Evolutionary conservation across 208 protist genomes (phyloP).

Genomic region (Leishmania amazonensis): DNA sequence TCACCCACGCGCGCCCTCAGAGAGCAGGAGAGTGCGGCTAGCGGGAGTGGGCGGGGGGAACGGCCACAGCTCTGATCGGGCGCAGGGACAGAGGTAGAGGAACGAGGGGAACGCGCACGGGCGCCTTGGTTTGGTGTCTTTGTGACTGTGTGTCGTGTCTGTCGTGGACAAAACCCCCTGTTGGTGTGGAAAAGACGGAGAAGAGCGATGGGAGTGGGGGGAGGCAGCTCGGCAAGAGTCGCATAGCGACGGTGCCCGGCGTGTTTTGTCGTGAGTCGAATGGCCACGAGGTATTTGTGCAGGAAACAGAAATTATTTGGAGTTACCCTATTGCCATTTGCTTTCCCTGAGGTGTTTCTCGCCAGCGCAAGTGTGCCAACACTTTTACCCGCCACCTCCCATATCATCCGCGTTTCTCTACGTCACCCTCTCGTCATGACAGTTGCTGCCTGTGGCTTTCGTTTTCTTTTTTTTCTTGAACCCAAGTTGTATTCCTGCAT

Average conservation of each 20-base stretch:
- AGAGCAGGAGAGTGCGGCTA: not conserved
- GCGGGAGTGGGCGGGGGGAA: not conserved
- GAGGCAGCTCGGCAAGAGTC: not conserved
- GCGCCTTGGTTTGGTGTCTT: not conserved
- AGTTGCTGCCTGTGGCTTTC: too few relatives aligned
- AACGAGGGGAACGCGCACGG: not conserved
- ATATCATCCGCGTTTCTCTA: not conserved
- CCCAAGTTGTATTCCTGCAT: not conserved
- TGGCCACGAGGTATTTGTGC: not conserved
- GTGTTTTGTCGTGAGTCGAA: not conserved
- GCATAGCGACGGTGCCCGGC: not conserved
- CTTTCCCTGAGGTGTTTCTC: not conserved
- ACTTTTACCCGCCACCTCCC: not conserved
- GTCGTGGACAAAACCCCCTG: not conserved
- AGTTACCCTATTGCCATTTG: not conserved
- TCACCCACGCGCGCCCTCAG: not conserved
- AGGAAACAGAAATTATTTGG: not conserved
- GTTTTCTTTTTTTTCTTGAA: too few relatives aligned
- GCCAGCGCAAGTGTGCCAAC: not conserved
- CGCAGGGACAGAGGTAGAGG: not conserved
- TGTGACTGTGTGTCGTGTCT: not conserved
- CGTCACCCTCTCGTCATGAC: not conserved
- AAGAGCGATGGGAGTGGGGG: not conserved
- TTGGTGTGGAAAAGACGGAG: not conserved
- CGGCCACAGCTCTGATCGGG: not conserved